Evolutionary conservation across 352 stramenopile genomes (phyloP).

Genomic region (Thalassiosira ordinaria): DNA sequence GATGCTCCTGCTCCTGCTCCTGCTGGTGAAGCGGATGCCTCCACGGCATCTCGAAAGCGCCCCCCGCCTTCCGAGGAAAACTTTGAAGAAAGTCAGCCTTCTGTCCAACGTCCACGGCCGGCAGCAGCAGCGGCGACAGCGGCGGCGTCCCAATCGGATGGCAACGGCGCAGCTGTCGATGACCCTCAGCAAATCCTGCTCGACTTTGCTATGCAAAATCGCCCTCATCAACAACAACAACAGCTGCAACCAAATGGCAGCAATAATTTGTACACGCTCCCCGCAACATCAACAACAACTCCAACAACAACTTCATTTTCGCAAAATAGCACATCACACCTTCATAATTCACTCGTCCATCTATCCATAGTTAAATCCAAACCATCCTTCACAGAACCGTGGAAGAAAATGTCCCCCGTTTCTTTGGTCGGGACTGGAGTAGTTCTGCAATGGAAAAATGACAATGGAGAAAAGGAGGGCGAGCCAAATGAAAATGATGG

Average conservation of each 20-base stretch:
- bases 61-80: no score
- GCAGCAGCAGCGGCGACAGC: no score
- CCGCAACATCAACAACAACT: neutral
- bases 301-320: neutral
- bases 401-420: conserved; percentile 21
- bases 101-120: no score
- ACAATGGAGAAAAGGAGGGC: neutral
- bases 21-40: no score
- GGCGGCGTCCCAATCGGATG: no score
- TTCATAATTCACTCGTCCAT: conserved; percentile 27
- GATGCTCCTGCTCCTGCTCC: no score
- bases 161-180: no score
- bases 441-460: conserved; percentile 14
- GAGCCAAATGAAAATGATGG: no score
- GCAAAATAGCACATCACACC: conserved; percentile 3
- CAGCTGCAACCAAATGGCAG: neutral
- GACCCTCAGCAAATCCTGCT: no score
- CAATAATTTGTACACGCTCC: neutral
- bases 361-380: conserved; percentile 24
- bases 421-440: conserved; percentile 28
- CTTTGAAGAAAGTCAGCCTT: no score
- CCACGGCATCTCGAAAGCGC: no score
- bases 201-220: neutral
- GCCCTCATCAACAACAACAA: neutral
- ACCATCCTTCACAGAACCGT: conserved; percentile 44